Conservation (phyloP, 2,329 filamentous ascomycete genomes). For the Epichloe bromicola region DNA sequence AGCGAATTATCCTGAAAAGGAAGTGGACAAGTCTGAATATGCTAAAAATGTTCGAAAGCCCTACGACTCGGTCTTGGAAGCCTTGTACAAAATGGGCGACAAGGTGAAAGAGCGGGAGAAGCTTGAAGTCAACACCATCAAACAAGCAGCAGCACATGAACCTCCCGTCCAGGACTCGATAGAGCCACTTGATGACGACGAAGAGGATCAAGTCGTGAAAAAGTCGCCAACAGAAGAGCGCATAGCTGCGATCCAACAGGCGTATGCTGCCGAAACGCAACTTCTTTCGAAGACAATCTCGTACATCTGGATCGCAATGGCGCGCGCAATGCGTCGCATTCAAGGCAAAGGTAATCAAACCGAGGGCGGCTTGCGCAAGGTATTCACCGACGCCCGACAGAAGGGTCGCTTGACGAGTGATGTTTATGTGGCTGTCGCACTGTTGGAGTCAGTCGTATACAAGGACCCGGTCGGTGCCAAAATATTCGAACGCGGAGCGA, state of each 20-base stretch:
- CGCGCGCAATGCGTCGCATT: constrained; percentile 85
- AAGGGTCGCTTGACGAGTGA: constrained; percentile 84
- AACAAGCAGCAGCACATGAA: constrained; percentile 34
- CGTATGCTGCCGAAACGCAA: constrained; percentile 59
- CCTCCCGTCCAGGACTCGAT: constrained; percentile 24
- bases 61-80: constrained; percentile 70
- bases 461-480: constrained; percentile 85
- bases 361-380: constrained; percentile 68
- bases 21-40: constrained; percentile 65
- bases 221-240: constrained; percentile 52
- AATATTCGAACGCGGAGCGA: constrained; percentile 90
- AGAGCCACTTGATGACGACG: constrained; percentile 37
- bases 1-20: constrained; percentile 60
- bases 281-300: constrained; percentile 76
- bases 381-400: constrained; percentile 81
- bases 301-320: constrained; percentile 87
- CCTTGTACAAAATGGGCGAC: constrained; percentile 76
- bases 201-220: constrained; percentile 26
- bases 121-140: constrained; percentile 42
- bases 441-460: constrained; percentile 93
- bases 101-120: constrained; percentile 54
- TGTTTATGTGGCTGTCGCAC: constrained; percentile 83
- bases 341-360: constrained; percentile 62
- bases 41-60: constrained; percentile 69
- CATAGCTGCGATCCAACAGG: constrained; percentile 47